Evolutionary conservation across 176 grass and related monocot species (phyloP).

Genomic region (Oryza rufipogon): DNA sequence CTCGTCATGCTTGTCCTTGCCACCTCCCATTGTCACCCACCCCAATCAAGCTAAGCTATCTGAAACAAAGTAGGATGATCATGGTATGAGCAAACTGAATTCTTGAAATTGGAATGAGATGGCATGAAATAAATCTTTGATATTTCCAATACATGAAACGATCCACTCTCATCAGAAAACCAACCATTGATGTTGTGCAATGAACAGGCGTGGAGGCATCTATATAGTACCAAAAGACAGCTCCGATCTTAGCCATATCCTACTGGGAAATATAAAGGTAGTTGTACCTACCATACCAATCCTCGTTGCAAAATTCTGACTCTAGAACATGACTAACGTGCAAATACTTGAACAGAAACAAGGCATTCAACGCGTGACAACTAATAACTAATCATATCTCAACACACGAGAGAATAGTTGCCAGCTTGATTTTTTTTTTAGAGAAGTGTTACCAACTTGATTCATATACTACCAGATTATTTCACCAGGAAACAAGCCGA

Average conservation of each 20-base stretch:
- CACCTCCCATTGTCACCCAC: constrained; percentile 56
- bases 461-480: too few relatives aligned
- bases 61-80: background rate
- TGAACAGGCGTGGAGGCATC: too few relatives aligned
- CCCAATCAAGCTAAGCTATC: constrained; percentile 32
- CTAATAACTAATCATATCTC: background rate
- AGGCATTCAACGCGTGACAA: background rate
- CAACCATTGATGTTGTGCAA: too few relatives aligned
- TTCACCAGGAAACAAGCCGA: too few relatives aligned
- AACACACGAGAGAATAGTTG: too few relatives aligned
- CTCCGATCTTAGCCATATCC: background rate
- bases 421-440: too few relatives aligned
- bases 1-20: constrained; percentile 57
- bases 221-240: background rate
- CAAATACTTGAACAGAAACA: background rate
- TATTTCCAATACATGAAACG: background rate
- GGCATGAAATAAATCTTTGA: background rate
- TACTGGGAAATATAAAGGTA: background rate
- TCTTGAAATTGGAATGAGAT: background rate
- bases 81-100: background rate
- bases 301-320: background rate
- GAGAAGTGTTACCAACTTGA: too few relatives aligned
- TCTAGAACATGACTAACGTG: background rate
- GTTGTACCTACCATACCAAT: background rate
- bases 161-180: too few relatives aligned